These are phyloP conservation scores for Xylogone sp. DNA, from an alignment of 2,329 filamentous ascomycete species.

Conservation along the genomic window DNA sequence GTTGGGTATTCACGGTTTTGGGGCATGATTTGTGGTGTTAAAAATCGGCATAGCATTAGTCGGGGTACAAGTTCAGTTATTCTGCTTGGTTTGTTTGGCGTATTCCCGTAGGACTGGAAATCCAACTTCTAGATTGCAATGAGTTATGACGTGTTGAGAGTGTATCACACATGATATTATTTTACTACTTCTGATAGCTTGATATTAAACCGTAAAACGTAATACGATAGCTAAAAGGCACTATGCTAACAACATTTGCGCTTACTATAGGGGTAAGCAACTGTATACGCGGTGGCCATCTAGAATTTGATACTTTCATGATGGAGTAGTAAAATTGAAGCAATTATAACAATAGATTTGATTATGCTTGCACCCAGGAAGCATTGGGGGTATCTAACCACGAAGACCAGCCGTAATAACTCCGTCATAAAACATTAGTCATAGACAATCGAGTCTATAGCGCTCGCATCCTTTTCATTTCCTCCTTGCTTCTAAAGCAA, in stretches of 20 bases:
- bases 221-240: no score
- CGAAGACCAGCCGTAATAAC: neutral
- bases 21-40: neutral
- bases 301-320: no score
- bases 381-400: neutral
- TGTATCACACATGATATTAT: no score
- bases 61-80: neutral
- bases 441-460: neutral
- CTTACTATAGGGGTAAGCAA: no score
- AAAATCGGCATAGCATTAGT: neutral
- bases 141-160: neutral
- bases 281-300: no score
- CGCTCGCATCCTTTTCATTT: constrained; percentile 2
- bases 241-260: no score
- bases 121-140: neutral
- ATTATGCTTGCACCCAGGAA: no score
- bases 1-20: neutral
- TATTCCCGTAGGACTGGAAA: neutral
- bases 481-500: constrained; percentile 44
- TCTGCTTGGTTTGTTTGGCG: neutral
- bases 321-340: no score
- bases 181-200: no score
- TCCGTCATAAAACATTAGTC: neutral
- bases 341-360: no score
- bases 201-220: no score